phyloP scores from a whole-genome alignment of 441 rosid species.

The Manihot esculenta region DNA sequence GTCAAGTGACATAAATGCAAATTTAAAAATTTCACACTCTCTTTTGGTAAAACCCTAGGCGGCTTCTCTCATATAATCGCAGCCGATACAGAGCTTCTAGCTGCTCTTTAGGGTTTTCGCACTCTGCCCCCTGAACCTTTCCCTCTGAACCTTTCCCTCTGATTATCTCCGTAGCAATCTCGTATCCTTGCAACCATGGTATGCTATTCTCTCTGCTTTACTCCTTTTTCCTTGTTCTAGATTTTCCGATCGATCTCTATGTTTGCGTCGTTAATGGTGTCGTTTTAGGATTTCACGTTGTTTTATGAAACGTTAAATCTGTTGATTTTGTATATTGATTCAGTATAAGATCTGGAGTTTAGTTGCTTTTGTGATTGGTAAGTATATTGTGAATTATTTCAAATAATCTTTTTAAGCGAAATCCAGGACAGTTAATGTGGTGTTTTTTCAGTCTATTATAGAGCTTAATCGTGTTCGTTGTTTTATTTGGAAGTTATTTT shows the following conservation, averaged over 20 bases:
- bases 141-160: too few relatives aligned
- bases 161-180: background rate
- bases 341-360: background rate
- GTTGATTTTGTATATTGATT: background rate
- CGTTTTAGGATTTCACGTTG: conserved; percentile 1
- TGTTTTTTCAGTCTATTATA: background rate
- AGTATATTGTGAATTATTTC: background rate
- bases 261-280: background rate
- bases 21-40: background rate
- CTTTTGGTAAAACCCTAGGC: conserved; percentile 23
- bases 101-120: conserved; percentile 17
- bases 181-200: conserved; percentile 34
- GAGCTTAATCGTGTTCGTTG: background rate
- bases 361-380: background rate
- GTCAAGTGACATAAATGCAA: background rate
- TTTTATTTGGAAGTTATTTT: background rate
- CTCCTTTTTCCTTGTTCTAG: background rate
- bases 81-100: background rate
- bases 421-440: background rate
- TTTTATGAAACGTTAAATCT: background rate
- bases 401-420: background rate
- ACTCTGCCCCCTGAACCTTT: too few relatives aligned
- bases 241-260: background rate
- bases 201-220: background rate
- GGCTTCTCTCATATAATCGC: background rate